Conservation (phyloP, 2,329 filamentous ascomycete genomes). For the Diplodia mutila region DNA sequence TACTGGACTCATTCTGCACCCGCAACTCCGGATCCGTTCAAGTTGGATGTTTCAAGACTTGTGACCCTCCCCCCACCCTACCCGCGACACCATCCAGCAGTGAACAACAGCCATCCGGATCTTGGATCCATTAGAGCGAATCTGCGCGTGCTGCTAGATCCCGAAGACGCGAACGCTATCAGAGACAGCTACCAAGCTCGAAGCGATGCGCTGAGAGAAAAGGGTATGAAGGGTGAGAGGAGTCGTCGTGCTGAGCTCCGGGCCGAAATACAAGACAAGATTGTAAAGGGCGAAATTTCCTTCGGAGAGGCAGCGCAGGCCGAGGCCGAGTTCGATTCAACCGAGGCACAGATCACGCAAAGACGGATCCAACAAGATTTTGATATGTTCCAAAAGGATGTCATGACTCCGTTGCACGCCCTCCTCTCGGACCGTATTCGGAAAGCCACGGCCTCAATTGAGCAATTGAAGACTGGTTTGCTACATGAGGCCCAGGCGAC, state of each 20-base stretch:
- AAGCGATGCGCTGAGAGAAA: slow-evolving; percentile 59
- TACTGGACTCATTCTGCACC: slow-evolving; percentile 43
- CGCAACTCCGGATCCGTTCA: slow-evolving; percentile 54
- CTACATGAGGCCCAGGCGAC: slow-evolving; percentile 70
- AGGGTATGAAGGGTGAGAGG: slow-evolving; percentile 58
- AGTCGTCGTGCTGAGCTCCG: slow-evolving; percentile 69
- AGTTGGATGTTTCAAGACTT: slow-evolving; percentile 85
- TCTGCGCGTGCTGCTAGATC: slow-evolving; percentile 73
- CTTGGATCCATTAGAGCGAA: slow-evolving; percentile 75
- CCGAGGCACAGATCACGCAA: slow-evolving; percentile 72
- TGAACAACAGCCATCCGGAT: slow-evolving; percentile 94
- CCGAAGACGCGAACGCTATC: slow-evolving; percentile 71
- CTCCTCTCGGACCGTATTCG: slow-evolving; percentile 76
- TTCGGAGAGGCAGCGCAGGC: slow-evolving; percentile 83
- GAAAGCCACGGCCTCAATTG: slow-evolving; percentile 75
- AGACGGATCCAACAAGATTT: slow-evolving; percentile 79
- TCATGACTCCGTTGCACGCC: slow-evolving; percentile 82
- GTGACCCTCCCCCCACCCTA: slow-evolving; percentile 93
- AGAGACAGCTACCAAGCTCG: slow-evolving; percentile 60
- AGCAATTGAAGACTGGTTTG: slow-evolving; percentile 71
- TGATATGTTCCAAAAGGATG: slow-evolving; percentile 78
- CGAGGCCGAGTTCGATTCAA: slow-evolving; percentile 72
- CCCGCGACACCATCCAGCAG: slow-evolving; percentile 89
- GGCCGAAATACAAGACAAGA: slow-evolving; percentile 75
- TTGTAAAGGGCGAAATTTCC: slow-evolving; percentile 75